These are phyloP conservation scores for Spergularia azorica DNA, from an alignment of 179 eudicot species.

Conservation along the genomic window DNA sequence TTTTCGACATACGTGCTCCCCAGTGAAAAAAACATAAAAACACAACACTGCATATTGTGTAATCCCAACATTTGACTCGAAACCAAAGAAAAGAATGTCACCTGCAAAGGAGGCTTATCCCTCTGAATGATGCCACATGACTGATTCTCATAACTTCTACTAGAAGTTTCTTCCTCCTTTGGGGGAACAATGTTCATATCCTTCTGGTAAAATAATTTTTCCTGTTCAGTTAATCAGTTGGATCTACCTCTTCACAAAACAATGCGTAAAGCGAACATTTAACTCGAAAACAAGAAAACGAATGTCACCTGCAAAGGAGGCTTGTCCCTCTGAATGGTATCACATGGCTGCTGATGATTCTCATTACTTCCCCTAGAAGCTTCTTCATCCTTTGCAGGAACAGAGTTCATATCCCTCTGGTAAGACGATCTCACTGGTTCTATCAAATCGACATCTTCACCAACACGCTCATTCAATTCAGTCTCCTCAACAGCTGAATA, in stretches of 20 bases:
- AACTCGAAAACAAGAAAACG: no score
- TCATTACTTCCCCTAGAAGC: constrained; percentile 27
- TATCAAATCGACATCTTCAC: neutral
- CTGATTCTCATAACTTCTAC: constrained; percentile 25
- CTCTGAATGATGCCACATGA: constrained; percentile 29
- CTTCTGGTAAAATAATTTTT: neutral
- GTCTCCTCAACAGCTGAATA: no score
- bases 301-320: constrained; percentile 54
- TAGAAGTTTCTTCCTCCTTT: constrained; percentile 25
- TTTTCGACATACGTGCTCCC: neutral
- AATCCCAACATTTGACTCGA: neutral
- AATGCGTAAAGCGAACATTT: neutral
- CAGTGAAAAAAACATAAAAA: neutral
- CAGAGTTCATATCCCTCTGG: constrained; percentile 25
- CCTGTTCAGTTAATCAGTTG: neutral
- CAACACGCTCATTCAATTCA: no score
- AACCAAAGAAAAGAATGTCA: constrained; percentile 10
- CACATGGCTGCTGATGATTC: constrained; percentile 24
- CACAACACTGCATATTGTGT: no score
- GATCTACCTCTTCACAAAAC: constrained; percentile 1
- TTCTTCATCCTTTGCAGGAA: constrained; percentile 14
- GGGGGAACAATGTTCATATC: neutral
- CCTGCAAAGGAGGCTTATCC: constrained; percentile 59
- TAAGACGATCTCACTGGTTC: neutral
- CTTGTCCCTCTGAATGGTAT: constrained; percentile 37